Conservation (phyloP, 1,284 basidiomycete species). For the Trichosporon sp. region DNA sequence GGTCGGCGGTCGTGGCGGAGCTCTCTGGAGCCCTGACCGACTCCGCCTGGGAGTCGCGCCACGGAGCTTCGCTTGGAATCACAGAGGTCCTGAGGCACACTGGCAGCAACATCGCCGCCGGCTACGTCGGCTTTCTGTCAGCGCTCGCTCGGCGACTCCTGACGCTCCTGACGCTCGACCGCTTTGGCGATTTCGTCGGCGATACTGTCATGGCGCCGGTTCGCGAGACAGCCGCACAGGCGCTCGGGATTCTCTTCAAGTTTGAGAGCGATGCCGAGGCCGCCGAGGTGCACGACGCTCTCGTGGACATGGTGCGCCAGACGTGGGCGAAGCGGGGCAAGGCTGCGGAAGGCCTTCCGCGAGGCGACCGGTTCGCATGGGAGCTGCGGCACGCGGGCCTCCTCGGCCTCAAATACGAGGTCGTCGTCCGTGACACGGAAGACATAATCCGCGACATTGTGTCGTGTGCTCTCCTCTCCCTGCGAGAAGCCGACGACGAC, state of each 20-base stretch:
- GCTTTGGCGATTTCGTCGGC: constrained; percentile 95
- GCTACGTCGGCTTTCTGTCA: constrained; percentile 55
- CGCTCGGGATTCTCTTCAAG: constrained; percentile 80
- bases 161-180: constrained; percentile 88
- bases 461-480: constrained; percentile 80
- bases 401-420: constrained; percentile 94
- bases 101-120: constrained; percentile 76
- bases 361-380: constrained; percentile 69
- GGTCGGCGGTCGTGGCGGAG: constrained; percentile 76
- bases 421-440: constrained; percentile 65
- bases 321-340: constrained; percentile 56
- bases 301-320: constrained; percentile 92
- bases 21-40: constrained; percentile 80
- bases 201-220: constrained; percentile 97
- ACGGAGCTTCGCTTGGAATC: constrained; percentile 88
- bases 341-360: constrained; percentile 47
- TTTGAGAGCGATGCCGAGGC: constrained; percentile 77
- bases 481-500: constrained; percentile 91
- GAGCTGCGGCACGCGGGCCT: constrained; percentile 95
- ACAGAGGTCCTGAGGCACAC: constrained; percentile 84
- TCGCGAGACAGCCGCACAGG: constrained; percentile 92
- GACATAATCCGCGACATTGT: constrained; percentile 66
- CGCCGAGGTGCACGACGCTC: constrained; percentile 70
- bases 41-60: constrained; percentile 86
- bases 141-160: constrained; percentile 77